Evolutionary conservation across 768 basidiomycete species (phyloP), one percentile per base, ranked within the genome.

Genomic region (Tricholomella constricta): DNA sequence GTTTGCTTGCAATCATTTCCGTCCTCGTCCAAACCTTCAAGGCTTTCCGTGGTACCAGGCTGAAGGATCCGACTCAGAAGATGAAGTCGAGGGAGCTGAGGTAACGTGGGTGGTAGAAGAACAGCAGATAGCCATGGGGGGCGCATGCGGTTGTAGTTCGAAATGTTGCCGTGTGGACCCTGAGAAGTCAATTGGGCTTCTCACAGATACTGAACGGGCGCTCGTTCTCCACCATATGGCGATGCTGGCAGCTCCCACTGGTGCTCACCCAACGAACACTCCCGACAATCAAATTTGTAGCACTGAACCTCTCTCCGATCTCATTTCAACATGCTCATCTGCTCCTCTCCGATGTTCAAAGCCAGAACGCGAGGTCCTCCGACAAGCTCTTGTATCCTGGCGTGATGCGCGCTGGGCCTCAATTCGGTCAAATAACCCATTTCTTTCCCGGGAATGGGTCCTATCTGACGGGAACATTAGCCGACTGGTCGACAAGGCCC

Each of bases 361-460:
- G 32, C 29, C 52, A 17, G 45, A 54, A 26, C 12, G 45, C 1
- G 53, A 57, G 6, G 51, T 32, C 15, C 31, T 65, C 4, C 49
- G 54, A 1, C 19, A 44, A 1, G 53, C 38, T 15, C 36, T 64
- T 10, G 14, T 23, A 11, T 22, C 34, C 8, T 45, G 54, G 48
- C 44, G 27, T 12, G 54, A 55, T 32, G 8, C 12, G 6, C 20
- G 44, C 17, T 55, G 54, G 54, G 31, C 48, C 6, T 17, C 38
- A 6, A 51, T 55, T 42, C 4, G 25, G 9, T 17, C 26, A 4
- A 3, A 34, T 3, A 17, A 50, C 19, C 48, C 48, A 8, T 44
- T 55, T n/a, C 41, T 50, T 32, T 29, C 48, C 7, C 48, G 48
- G 2, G 48, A 49, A 7, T 55, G 54, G 54, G 36, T 55, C 3